Conservation (phyloP, 2,329 filamentous ascomycete genomes). For the Graphilbum ipis-grandicollis region DNA sequence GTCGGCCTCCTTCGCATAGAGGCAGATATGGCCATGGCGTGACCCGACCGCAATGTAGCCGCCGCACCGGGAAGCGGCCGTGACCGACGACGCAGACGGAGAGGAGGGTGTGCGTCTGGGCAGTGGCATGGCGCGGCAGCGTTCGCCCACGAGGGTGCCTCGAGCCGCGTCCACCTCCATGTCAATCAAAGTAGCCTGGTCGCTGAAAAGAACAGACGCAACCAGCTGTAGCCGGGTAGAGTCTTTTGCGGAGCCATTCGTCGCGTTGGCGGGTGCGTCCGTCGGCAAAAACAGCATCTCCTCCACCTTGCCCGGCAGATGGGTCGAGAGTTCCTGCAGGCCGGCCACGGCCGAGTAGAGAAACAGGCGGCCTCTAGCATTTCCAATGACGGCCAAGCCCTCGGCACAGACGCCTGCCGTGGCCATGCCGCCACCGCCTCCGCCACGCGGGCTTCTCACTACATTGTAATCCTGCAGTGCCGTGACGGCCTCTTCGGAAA, state of each 20-base stretch:
- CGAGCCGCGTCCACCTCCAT: background rate
- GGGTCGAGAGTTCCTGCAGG: conserved; percentile 13
- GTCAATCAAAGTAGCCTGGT: conserved; percentile 16
- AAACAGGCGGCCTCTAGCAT: conserved; percentile 29
- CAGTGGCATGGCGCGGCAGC: background rate
- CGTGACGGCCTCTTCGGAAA: conserved; percentile 16
- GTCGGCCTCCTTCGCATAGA: conserved; percentile 14
- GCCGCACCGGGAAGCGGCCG: conserved; percentile 5
- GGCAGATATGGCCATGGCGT: conserved; percentile 29
- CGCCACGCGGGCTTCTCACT: conserved; percentile 17
- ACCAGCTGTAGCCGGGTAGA: conserved; percentile 20
- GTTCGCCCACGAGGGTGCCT: background rate
- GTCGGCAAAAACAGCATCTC: conserved; percentile 26
- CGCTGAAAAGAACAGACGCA: conserved; percentile 27
- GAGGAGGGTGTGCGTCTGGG: conserved; percentile 2
- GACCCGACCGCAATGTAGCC: conserved; percentile 34
- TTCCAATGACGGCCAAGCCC: conserved; percentile 28
- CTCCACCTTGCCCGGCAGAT: conserved; percentile 29
- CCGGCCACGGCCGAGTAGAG: conserved; percentile 18
- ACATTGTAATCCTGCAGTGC: conserved; percentile 30
- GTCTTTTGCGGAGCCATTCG: too few relatives aligned
- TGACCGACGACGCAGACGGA: conserved; percentile 2
- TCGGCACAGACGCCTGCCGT: conserved; percentile 9
- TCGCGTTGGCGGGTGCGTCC: background rate
- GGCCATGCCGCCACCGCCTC: conserved; percentile 3